A percentile compares a stretch with the other conserved stretches of the same genome.
Evolutionary conservation across 148 eudicot species (phyloP).

Genomic region (Amaranthus cruentus): DNA sequence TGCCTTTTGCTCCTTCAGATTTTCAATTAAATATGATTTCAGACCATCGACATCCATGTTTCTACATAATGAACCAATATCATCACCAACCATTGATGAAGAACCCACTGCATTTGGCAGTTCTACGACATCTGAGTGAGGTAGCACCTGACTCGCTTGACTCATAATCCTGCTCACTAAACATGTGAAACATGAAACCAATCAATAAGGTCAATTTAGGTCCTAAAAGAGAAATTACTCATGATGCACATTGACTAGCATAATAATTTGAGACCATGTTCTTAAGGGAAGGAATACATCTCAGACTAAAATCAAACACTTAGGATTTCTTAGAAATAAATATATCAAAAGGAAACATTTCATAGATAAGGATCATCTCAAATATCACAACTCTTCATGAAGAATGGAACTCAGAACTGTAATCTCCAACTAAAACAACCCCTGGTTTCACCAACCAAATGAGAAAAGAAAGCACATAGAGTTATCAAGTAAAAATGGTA

Average conservation of each 20-base stretch:
- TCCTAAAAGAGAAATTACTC: background rate
- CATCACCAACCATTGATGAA: background rate
- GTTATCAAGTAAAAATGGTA: background rate
- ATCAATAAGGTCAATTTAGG: background rate
- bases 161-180: constrained; percentile 5
- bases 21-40: constrained; percentile 23
- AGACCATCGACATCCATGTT: constrained; percentile 26
- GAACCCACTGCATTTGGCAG: background rate
- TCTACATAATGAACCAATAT: constrained; percentile 17
- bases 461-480: too few relatives aligned
- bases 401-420: background rate
- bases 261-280: background rate
- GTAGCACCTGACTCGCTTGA: background rate
- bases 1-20: constrained; percentile 10
- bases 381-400: background rate
- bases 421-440: background rate
- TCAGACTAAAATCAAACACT: too few relatives aligned
- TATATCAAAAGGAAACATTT: too few relatives aligned
- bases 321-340: too few relatives aligned
- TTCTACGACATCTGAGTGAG: background rate
- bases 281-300: background rate
- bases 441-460: background rate
- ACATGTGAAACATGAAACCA: background rate
- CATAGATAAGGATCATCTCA: too few relatives aligned
- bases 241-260: background rate